Evolutionary conservation across 495 filamentous ascomycete genomes (phyloP).

Genomic region (Xylaria palmicola): DNA sequence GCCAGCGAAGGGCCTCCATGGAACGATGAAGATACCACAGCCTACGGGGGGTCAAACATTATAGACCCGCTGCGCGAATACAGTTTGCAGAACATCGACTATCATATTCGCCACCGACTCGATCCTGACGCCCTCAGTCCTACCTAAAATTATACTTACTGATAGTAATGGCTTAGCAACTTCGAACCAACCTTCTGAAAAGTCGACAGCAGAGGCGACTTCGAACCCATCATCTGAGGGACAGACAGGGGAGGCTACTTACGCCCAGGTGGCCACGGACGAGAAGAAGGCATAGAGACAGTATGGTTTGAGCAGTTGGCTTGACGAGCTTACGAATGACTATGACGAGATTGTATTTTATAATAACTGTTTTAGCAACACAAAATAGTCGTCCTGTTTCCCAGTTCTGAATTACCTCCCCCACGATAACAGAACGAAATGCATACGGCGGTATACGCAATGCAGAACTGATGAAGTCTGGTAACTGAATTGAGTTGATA

Average conservation of each 20-base stretch:
- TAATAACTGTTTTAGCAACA: background rate
- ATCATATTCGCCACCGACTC: background rate
- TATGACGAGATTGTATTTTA: slow-evolving; percentile 1
- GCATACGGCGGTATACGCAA: no score
- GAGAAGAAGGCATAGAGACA: slow-evolving; percentile 1
- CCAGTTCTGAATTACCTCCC: background rate
- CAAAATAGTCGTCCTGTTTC: background rate
- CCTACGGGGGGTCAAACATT: no score
- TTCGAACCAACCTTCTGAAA: no score
- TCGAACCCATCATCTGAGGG: no score
- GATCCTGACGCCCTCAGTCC: background rate
- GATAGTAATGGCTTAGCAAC: background rate
- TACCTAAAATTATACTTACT: background rate
- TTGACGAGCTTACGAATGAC: slow-evolving; percentile 2
- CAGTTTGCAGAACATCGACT: no score
- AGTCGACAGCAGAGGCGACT: no score
- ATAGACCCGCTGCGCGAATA: no score
- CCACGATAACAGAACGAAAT: background rate
- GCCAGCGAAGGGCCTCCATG: background rate
- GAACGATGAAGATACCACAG: background rate
- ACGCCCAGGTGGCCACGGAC: background rate
- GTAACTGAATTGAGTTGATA: no score
- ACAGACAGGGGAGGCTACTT: background rate
- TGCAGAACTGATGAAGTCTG: no score
- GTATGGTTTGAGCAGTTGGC: background rate